Base-by-base conservation (phyloP, 768 basidiomycete species). In the Mycena venus region DNA sequence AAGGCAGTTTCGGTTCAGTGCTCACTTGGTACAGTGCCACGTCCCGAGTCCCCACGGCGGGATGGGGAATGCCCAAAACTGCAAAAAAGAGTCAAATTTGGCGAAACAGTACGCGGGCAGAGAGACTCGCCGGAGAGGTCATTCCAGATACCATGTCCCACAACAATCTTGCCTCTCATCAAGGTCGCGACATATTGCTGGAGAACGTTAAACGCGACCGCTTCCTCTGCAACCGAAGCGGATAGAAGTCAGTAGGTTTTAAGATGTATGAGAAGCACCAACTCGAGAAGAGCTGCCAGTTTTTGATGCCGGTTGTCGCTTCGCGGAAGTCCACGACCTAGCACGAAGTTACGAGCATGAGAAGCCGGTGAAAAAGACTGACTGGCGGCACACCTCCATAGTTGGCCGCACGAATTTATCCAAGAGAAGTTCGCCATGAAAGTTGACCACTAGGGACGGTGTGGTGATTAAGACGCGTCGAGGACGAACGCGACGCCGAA, bases 31-130 rank as follows among this genome's bases (percentile, higher is more conserved):
- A 96, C 36, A 96, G 83, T 4, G 91, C 95, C 65, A 95, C 94
- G 79, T 96, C 95, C 62, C 95, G 90, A 15, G 95, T 96, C 60
- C 88, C 86, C 10, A 93, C 92, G 19, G 94, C 94, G 38, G 92
- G 89, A 82, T 95, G 94, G 19, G 94, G 93, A 72, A 95, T 91
- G 21, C 94, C 95, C 64, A 96, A 88, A 21, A 96, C 94, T 94
- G 78, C 55, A 68, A 32, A 73, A 44, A 76, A 47, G 9, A 4
- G 31, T 49, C 44, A 70, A 56, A 72, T 56, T 61, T 42, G 34
- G n/a, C 58, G 75, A 55, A 75, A 40, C 47, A 70, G 60, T 10
- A n/a, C 44, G 42, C 56, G 40, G 61, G 74, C 75, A 64, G 73
- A 74, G 69, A 76, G 40, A 79, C 84, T 63, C 82, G 93, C 94